Base-by-base conservation (phyloP, 1,284 basidiomycete species). In the Ustanciosporium gigantosporum region DNA sequence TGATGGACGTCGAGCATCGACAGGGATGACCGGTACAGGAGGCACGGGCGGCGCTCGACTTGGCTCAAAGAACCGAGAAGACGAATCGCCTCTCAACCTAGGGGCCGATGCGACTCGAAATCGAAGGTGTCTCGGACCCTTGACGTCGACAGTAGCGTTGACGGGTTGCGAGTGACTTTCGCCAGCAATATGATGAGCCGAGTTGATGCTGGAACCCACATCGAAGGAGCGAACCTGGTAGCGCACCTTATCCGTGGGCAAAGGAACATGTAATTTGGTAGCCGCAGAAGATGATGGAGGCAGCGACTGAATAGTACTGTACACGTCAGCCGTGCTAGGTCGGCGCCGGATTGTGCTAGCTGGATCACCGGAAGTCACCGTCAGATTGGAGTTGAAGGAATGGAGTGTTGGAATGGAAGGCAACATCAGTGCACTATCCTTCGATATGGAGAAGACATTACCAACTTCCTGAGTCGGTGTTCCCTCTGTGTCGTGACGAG, bases 311-410 rank as follows among this genome's bases (percentile, higher is more conserved):
- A 19, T 9, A 9, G 32, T 9, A 16, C 50, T 50, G 36, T 55
- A 61, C 23, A 61, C 58, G 40, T 61, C 58, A 19, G 58, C 58
- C 4, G 58, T 61, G 20, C 58, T 61, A 17, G 58, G 58, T 21
- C 58, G 58, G 15, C 46, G 50, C 36, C 44, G 43, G 16, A 49
- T 15, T 2, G 45, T 31, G 20, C 42, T 32, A 11, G 20, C 13
- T 13, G n/a, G 9, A 14, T 41, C 25, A 22, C 35, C 22, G 1
- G 24, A 31, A 4, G 42, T 61, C 9, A 46, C 43, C 13, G 58
- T 61, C 31, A 50, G 35, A 3, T 42, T 31, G 17, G 58, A 61
- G 24, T 50, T 46, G 46, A 55, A 53, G 43, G 57, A 60, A 8
- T 46, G 50, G 6, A 50, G 38, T 13, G 43, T 50, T 20, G 58